Evolutionary conservation across 345 rosid species (phyloP), one percentile per base, ranked within the genome.

Genomic region (Camelina hispida): DNA sequence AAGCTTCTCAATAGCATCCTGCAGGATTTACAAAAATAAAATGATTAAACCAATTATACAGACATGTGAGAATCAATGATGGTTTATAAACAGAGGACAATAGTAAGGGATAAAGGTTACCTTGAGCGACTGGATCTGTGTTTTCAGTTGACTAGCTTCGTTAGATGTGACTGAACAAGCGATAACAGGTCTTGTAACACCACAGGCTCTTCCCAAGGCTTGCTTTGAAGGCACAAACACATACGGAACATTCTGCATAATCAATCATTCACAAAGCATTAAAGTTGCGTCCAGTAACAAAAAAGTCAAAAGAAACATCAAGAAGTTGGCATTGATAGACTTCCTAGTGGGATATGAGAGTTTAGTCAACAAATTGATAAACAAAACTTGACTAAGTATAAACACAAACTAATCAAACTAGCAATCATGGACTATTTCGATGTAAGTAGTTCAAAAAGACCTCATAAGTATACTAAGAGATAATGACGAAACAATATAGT

Each of bases 1-100:
- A 28, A 95, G 93, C 87, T 92, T 95, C 81, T 95, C 99, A 42
- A 95, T 92, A 23, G 98, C 98, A 84, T 90, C 96, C 97, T 93
- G 87, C 86, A 84, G 59, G 71, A 15, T 4, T 11, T 16, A 48
- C 30, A 25, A 15, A 20, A 10, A 4, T 8, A 17, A 38, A 43
- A 42, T 11, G 56, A 23, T 18, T 13, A 4, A 4, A 72, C 57
- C 7, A 22, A 18, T 5, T 1, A 9, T 1, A 0, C 4, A 9
- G 9, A 67, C 50, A 23, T 10, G 34, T 18, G 15, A 34, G 5
- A 40, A 12, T 38, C 14, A 38, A n/a, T 23, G 40, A 9, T 7
- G 43, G 40, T 40, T 40, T 1, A 37, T 59, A 9, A 10, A 74
- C 15, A 15, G 1, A 43, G 17, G 2, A 13, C 14, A 10, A 18